Conservation (phyloP, 1,284 basidiomycete species). For the Tilletiaria anomala region DNA sequence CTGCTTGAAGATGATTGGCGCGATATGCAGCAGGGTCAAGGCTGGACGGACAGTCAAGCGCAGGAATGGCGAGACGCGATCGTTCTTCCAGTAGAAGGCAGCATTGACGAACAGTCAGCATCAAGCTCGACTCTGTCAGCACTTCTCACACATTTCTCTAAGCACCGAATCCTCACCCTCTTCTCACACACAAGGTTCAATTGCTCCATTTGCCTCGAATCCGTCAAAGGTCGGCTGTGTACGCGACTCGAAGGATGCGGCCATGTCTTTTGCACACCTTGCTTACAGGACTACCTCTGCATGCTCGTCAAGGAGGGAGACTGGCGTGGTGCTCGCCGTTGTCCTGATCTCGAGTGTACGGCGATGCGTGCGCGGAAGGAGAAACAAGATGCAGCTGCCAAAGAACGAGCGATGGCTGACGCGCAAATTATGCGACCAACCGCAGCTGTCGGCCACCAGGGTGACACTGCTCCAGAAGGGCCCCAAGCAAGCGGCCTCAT, state of each 20-base stretch:
- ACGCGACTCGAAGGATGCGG: conserved; percentile 9
- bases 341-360: conserved; percentile 19
- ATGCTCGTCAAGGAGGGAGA: conserved; percentile 14
- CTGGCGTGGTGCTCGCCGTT: conserved; percentile 6
- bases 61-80: too few species aligned
- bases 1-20: too few species aligned
- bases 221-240: conserved; percentile 13
- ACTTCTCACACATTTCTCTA: too few species aligned
- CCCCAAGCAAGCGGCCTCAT: conserved; percentile 5
- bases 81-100: too few species aligned
- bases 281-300: conserved; percentile 11
- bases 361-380: conserved; percentile 7
- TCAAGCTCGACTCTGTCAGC: too few species aligned
- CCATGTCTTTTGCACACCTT: conserved; percentile 18
- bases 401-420: too few species aligned
- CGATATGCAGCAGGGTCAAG: too few species aligned
- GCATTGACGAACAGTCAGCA: too few species aligned
- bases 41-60: too few species aligned
- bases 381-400: conserved; percentile 1
- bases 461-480: not conserved
- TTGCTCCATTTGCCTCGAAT: conserved; percentile 20
- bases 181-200: conserved; percentile 15
- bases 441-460: not conserved
- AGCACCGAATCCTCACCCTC: too few species aligned
- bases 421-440: too few species aligned